phyloP scores from a whole-genome alignment of 257 asterid genomes.

The Handroanthus guayacan region DNA sequence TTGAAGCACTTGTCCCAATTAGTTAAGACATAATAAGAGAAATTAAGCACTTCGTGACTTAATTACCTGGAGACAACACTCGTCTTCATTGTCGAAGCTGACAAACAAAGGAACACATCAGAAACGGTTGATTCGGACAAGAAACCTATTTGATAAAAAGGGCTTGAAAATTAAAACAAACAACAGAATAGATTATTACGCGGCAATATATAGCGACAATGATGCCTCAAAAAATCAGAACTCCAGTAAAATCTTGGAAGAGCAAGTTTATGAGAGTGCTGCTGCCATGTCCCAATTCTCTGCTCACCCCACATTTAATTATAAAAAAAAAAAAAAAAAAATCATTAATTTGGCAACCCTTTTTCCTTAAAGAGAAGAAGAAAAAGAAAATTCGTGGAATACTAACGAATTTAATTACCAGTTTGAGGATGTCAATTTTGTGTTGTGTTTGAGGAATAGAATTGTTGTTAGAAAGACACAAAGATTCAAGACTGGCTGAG shows the following conservation, averaged over 20 bases:
- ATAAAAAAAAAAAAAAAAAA: background rate
- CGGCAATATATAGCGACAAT: slow-evolving; percentile 55
- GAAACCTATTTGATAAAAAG: background rate
- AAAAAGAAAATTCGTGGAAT: no score
- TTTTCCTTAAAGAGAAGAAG: no score
- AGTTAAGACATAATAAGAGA: no score
- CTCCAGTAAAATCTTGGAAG: slow-evolving; percentile 47
- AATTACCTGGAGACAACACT: slow-evolving; percentile 42
- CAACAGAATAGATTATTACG: slow-evolving; percentile 38
- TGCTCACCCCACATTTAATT: slow-evolving; percentile 32
- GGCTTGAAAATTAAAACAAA: background rate
- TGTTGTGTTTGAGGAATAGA: slow-evolving; percentile 52
- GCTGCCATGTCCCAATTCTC: slow-evolving; percentile 63
- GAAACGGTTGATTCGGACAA: no score
- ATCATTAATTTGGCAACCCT: no score
- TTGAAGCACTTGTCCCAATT: no score
- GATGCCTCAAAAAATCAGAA: slow-evolving; percentile 48
- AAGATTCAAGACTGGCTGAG: slow-evolving; percentile 60
- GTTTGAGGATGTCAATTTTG: slow-evolving; percentile 50
- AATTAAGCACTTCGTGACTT: background rate
- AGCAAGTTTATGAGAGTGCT: slow-evolving; percentile 52
- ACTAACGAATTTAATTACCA: slow-evolving; percentile 37
- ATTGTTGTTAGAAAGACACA: slow-evolving; percentile 38
- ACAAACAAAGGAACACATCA: background rate
- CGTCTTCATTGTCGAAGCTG: slow-evolving; percentile 41